Evolutionary conservation across 306 rosid genomes (phyloP).

Genomic region (Cucurbita maxima): DNA sequence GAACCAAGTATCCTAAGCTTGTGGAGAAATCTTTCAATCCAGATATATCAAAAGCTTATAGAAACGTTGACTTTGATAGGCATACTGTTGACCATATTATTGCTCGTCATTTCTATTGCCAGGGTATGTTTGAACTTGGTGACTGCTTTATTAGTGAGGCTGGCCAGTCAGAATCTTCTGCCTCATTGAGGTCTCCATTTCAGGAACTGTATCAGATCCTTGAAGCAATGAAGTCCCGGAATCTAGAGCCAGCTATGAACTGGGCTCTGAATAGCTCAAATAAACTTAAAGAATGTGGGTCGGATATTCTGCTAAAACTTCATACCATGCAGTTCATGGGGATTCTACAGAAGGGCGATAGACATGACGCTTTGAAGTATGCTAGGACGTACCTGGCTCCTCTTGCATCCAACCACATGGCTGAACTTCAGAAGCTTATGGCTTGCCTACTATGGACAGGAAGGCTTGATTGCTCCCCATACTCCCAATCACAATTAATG

Average conservation of each 20-base stretch:
- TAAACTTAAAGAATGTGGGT: slow-evolving; percentile 51
- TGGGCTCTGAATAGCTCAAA: slow-evolving; percentile 57
- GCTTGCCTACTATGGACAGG: slow-evolving; percentile 64
- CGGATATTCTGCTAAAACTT: slow-evolving; percentile 59
- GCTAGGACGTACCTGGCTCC: slow-evolving; percentile 50
- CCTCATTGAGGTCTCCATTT: slow-evolving; percentile 45
- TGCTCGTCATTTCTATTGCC: slow-evolving; percentile 67
- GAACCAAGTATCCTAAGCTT: slow-evolving; percentile 67
- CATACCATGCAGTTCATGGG: slow-evolving; percentile 58
- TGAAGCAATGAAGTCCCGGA: slow-evolving; percentile 50
- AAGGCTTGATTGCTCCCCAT: slow-evolving; percentile 71
- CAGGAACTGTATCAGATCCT: slow-evolving; percentile 68
- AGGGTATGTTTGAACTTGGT: slow-evolving; percentile 71
- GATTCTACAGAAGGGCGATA: slow-evolving; percentile 44
- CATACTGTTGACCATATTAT: slow-evolving; percentile 55
- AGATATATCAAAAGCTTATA: slow-evolving; percentile 84
- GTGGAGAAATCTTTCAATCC: slow-evolving; percentile 66
- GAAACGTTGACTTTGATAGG: slow-evolving; percentile 47
- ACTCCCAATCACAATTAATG: slow-evolving; percentile 31
- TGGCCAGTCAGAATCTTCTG: slow-evolving; percentile 44
- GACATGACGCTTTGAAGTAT: slow-evolving; percentile 53
- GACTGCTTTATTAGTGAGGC: slow-evolving; percentile 53
- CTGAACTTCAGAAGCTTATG: slow-evolving; percentile 68
- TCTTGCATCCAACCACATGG: slow-evolving; percentile 39
- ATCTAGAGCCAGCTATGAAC: slow-evolving; percentile 66